Conservation (phyloP, 352 stramenopile genomes). For the Phytopythium vexans region DNA sequence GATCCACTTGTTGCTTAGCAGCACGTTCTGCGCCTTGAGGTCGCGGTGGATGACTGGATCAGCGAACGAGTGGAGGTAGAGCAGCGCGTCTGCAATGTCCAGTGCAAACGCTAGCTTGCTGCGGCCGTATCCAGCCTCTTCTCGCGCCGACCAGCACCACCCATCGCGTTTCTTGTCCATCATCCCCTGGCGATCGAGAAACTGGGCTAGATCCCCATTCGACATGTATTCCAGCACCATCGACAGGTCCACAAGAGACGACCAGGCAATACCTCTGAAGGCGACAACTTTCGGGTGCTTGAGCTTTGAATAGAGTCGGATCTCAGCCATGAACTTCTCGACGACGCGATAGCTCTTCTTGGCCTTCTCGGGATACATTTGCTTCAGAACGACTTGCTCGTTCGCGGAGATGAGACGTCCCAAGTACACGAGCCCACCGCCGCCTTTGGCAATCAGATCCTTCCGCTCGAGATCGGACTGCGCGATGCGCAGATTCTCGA, state of each 20-base stretch:
- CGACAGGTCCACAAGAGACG: constrained; percentile 36
- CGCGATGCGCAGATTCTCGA: constrained; percentile 44
- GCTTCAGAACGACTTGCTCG: constrained; percentile 47
- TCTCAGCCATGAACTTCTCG: constrained; percentile 47
- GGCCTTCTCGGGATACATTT: constrained; percentile 40
- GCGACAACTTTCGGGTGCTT: constrained; percentile 47
- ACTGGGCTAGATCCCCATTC: constrained; percentile 32
- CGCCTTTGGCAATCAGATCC: constrained; percentile 44
- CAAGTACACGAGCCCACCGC: constrained; percentile 49
- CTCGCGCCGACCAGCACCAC: constrained; percentile 27
- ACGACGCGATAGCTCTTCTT: constrained; percentile 33
- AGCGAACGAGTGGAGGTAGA: constrained; percentile 41
- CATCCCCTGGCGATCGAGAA: constrained; percentile 22
- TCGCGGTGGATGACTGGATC: constrained; percentile 51
- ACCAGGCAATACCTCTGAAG: constrained; percentile 47
- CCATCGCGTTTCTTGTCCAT: constrained; percentile 23
- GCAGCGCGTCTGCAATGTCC: constrained; percentile 32
- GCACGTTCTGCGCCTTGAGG: constrained; percentile 55
- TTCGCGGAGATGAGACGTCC: constrained; percentile 22
- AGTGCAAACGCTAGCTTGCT: constrained; percentile 30
- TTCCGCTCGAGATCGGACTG: constrained; percentile 34
- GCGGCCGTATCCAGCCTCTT: constrained; percentile 16
- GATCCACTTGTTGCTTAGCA: constrained; percentile 40
- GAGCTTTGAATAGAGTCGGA: constrained; percentile 42
- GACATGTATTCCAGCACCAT: constrained; percentile 52